Percentiles rank a stretch among this genome's conserved stretches.
Conservation (phyloP, 2,329 filamentous ascomycete species). For the Pestalotiopsis fici region DNA sequence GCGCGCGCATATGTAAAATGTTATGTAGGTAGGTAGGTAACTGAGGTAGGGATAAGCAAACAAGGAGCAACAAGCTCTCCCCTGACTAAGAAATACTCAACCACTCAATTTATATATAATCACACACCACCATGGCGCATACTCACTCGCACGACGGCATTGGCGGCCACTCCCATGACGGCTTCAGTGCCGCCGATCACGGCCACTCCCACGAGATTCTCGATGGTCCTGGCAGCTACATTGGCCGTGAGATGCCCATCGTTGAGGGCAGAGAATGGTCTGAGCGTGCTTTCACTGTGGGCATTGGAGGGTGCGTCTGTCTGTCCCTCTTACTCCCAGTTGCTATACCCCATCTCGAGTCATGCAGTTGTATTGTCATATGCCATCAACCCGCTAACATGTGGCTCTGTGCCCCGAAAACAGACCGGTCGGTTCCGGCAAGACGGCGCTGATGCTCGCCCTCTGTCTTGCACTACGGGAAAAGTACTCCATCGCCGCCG, state of each 20-base stretch:
- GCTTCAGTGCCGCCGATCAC: slow-evolving; percentile 67
- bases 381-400: not conserved
- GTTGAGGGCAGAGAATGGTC: slow-evolving; percentile 85
- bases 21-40: not conserved
- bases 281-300: slow-evolving; percentile 89
- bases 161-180: slow-evolving; percentile 49
- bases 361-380: not conserved
- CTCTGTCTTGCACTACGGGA: slow-evolving; percentile 84
- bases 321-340: not conserved
- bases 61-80: not conserved
- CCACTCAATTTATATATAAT: too few relatives aligned
- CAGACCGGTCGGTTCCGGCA: slow-evolving; percentile 94
- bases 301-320: slow-evolving; percentile 84
- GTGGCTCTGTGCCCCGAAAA: not conserved
- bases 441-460: slow-evolving; percentile 94
- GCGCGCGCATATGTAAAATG: not conserved
- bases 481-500: slow-evolving; percentile 84
- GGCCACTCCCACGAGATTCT: slow-evolving; percentile 96
- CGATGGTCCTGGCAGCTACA: slow-evolving; percentile 86
- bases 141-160: slow-evolving; percentile 58
- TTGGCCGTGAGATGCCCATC: slow-evolving; percentile 91
- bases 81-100: not conserved
- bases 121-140: slow-evolving; percentile 33
- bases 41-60: not conserved
- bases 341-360: not conserved